Base-by-base conservation (phyloP, 1,284 basidiomycete species). In the Papiliotrema fonsecae region DNA sequence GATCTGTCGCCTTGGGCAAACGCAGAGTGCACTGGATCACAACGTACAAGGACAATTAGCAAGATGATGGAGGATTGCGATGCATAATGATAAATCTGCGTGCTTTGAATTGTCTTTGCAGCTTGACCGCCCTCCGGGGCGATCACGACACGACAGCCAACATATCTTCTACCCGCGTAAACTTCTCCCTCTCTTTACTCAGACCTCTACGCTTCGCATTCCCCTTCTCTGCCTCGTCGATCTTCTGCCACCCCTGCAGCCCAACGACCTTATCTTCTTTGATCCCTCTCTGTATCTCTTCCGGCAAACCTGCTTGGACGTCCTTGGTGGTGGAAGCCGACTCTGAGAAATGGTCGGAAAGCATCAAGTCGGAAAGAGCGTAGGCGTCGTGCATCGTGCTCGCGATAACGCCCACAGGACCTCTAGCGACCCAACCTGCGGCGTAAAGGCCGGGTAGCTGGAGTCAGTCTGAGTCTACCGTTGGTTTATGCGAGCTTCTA, bases 351-450 rank as follows among this genome's bases (percentile, higher is more conserved):
- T 68, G 61, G 46, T 74, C 71, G 14, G 54, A 52, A 2, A 74
- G 42, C 26, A 74, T 50, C 14, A 49, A 22, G 32, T 60, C 52
- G 25, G 67, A 55, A 56, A 74, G 58, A 56, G 70, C 77, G 65
- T 92, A 92, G 16, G 94, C 89, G 69, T 97, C 82, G 72, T 90
- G 83, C 91, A 98, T 93, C 22, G 96, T 97, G 16, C 85, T 80
- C 0, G 90, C 93, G 40, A 98, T 81, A 13, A 98, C 92, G 5
- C 96, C 94, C 39, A 83, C 84, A 0, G 94, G 92, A 21, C 94
- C 96, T 11, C 82, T 83, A 0, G 91, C 87, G 0, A 90, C 85
- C 96, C 96, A 98, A 2, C 94, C 94, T 1, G 88, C 86, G 2
- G 88, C 86, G 67, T 97, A 97, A n/a, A 90, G 77, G 32, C 85